Evolutionary conservation across 805 yeast genomes (phyloP).

Genomic region (Citeromyces matritensis): DNA sequence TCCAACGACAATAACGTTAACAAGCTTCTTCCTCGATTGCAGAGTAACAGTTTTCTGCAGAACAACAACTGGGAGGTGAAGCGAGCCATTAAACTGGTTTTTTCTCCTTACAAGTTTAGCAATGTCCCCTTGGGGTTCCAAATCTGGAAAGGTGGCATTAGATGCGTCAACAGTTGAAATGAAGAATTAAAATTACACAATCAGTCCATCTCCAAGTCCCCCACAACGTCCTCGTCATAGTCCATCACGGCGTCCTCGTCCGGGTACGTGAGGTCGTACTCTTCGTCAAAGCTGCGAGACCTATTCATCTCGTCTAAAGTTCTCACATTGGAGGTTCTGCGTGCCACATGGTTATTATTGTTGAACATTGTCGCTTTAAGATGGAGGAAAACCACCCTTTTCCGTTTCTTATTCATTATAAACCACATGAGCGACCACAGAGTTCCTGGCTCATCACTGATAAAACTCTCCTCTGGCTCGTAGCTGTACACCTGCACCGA

Average conservation of each 20-base stretch:
- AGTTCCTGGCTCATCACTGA: slow-evolving; percentile 48
- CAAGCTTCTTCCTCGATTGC: no score
- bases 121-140: slow-evolving; percentile 10
- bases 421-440: slow-evolving; percentile 82
- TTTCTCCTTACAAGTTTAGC: slow-evolving; percentile 9
- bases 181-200: not conserved
- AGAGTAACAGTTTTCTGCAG: slow-evolving; percentile 12
- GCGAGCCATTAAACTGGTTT: slow-evolving; percentile 12
- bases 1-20: slow-evolving; percentile 6
- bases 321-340: slow-evolving; percentile 16
- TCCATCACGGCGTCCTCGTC: slow-evolving; percentile 11
- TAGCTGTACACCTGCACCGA: slow-evolving; percentile 37
- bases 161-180: slow-evolving; percentile 4
- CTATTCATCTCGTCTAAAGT: slow-evolving; percentile 14
- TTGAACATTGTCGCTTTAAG: slow-evolving; percentile 31
- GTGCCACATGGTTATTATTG: slow-evolving; percentile 20
- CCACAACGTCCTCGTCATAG: slow-evolving; percentile 19
- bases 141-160: slow-evolving; percentile 21
- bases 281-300: slow-evolving; percentile 16
- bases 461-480: slow-evolving; percentile 45
- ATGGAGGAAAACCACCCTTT: slow-evolving; percentile 80
- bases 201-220: slow-evolving; percentile 19
- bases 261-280: slow-evolving; percentile 18
- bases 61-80: slow-evolving; percentile 16
- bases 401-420: slow-evolving; percentile 78